phyloP scores from a whole-genome alignment of 2,329 filamentous ascomycete species.

The Pseudohalonectria lignicola region DNA sequence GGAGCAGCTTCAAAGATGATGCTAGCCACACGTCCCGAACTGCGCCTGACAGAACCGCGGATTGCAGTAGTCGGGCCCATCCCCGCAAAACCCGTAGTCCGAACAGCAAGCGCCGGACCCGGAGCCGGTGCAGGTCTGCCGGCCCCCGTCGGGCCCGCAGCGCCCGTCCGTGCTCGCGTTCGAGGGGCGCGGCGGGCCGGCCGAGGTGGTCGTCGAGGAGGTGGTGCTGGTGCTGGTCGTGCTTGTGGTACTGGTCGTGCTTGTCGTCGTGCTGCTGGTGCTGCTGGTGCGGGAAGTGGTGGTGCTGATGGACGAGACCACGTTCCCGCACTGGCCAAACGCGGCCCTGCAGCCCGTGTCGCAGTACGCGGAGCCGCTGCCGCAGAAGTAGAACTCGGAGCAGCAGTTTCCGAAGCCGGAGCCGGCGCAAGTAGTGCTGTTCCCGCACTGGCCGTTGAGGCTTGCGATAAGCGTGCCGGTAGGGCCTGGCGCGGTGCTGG shows the following conservation, averaged over 20 bases:
- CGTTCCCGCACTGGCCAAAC: slow-evolving; percentile 6
- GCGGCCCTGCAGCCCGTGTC: slow-evolving; percentile 6
- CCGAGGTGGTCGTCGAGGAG: neutral
- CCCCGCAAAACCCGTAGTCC: slow-evolving; percentile 2
- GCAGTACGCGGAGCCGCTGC: slow-evolving; percentile 7
- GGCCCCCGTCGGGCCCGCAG: neutral
- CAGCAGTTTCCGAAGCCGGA: slow-evolving; percentile 7
- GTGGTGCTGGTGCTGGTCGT: neutral
- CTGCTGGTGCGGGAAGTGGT: neutral
- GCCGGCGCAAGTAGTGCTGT: slow-evolving; percentile 8
- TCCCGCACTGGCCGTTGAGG: slow-evolving; percentile 8
- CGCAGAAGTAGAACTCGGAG: slow-evolving; percentile 9
- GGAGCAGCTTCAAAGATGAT: no score
- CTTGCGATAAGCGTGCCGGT: slow-evolving; percentile 1
- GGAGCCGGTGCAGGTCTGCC: slow-evolving; percentile 3
- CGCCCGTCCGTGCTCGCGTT: slow-evolving; percentile 1
- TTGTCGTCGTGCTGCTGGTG: neutral
- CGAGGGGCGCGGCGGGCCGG: neutral
- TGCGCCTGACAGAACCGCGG: neutral
- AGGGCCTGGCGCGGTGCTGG: slow-evolving; percentile 7
- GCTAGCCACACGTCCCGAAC: neutral
- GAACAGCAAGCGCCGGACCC: slow-evolving; percentile 2
- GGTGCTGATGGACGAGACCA: neutral
- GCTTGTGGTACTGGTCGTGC: neutral
- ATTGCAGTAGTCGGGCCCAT: neutral